Percentiles rank a stretch among this genome's conserved stretches.
Evolutionary conservation across 225 moss, liverwort and hornwort genomes (phyloP).

Genomic region (Rhytidiadelphus loreus): DNA sequence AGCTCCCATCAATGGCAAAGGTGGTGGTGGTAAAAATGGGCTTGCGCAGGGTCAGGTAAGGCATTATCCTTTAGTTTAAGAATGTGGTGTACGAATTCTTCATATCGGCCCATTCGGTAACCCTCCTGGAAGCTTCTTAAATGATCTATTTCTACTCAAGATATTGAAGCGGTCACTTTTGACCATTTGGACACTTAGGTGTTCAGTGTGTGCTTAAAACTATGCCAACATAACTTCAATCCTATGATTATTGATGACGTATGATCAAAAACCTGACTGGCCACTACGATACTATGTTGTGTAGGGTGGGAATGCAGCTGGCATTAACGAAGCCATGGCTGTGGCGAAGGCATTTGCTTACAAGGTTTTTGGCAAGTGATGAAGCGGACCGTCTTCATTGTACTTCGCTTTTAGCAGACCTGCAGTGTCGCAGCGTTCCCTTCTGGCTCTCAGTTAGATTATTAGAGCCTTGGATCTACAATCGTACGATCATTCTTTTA

Average conservation of each 20-base stretch:
- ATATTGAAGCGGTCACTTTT: neutral
- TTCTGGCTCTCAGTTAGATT: neutral
- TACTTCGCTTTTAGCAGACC: neutral
- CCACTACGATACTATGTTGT: neutral
- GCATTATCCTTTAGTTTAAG: neutral
- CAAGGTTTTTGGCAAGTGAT: slow-evolving; percentile 20
- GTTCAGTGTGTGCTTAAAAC: neutral
- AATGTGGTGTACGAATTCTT: no score
- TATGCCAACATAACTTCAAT: neutral
- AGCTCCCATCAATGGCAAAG: slow-evolving; percentile 46
- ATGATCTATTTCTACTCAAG: neutral
- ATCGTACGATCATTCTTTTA: neutral
- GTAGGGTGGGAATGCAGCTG: slow-evolving; percentile 54
- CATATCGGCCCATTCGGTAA: neutral
- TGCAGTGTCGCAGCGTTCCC: neutral
- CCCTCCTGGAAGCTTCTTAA: neutral
- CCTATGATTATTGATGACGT: neutral
- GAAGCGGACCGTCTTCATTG: neutral
- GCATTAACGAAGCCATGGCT: slow-evolving; percentile 31
- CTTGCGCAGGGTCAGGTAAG: slow-evolving; percentile 52
- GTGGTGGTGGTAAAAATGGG: slow-evolving; percentile 54
- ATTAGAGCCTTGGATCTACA: neutral
- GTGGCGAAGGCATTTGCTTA: slow-evolving; percentile 24
- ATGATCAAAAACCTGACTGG: neutral
- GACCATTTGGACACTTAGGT: neutral